Base-by-base conservation (phyloP, 148 eudicot species). In the Spergularia marina region DNA sequence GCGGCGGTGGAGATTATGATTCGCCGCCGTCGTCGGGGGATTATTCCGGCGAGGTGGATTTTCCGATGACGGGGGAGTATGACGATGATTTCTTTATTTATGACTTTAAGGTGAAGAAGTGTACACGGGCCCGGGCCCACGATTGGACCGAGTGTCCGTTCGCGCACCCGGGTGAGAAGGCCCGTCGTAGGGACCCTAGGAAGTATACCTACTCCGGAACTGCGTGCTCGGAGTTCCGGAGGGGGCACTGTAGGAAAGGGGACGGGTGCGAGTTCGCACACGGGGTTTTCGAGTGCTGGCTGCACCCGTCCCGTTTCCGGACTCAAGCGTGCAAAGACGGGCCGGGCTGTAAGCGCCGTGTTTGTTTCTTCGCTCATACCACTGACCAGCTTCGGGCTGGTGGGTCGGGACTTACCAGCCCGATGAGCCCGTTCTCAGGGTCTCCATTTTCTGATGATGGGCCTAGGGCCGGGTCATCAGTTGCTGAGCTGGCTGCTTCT, bases 141-240 rank as follows among this genome's bases (percentile, higher is more conserved):
- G 97, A 89, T 66, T 91, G 97, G 97, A 91, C 97, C 0, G 97
- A 91, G 82, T 91, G 96, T 74, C 96, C 96, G 14, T 91, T 74
- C 74, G 91, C 87, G 11, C 96, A 91, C 71, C 90, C 97, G 5
- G 94, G 97, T 0, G 97, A 91, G 80, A 91, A 91, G 41, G 97
- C 97, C n/a, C 83, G 94, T 6, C 83, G 97, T 25, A 17, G 97
- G 11, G 94, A 90, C 74, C 97, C 94, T 0, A 34, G 89, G 34
- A 84, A 81, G 86, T 88, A 30, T 49, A 80, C 60, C 53, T 92
- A 92, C 47, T 90, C 92, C 10, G 97, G 94, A 44, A 83, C 89
- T 0, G 87, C 94, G 9, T 92, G 97, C 51, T 84, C 97, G 4
- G 97, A 90, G 14, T 92, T 90, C 36, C 73, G 97, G 0, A 86